Evolutionary conservation across 805 yeast species (phyloP), one percentile per base, ranked within the genome.

Genomic region (Yueomyces sp.): DNA sequence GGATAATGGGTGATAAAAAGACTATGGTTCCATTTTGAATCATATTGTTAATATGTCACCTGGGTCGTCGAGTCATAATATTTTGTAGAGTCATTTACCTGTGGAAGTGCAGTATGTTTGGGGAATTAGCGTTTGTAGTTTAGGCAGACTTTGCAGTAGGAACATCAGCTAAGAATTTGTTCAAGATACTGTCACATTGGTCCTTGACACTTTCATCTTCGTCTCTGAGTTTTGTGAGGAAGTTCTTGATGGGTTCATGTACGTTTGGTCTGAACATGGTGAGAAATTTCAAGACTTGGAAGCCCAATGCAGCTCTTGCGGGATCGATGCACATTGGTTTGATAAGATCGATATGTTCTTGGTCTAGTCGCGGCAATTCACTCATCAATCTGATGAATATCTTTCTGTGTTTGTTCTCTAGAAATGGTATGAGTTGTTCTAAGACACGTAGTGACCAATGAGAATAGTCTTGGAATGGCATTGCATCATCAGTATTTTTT

Each of bases 181-280:
- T 49, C 12, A 60, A 37, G 28, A 60, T 46, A 4, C 55, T 41
- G 9, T 59, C 49, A 40, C 62, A 54, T 40, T 58, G 62, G 11
- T 52, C 56, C 38, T 46, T 44, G 6, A 54, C 43, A 3, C 54
- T 47, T 1, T 52, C 44, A 41, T 62, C 64, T 40, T 55, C 57
- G 12, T 44, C 40, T 38, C 50, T 49, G 38, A 59, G 47, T 28
- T 46, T 41, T 26, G 52, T 49, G 36, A 62, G 47, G 19, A 69
- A 46, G 29, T 53, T 36, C 59, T 67, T 49, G 31, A 62, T 55
- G 39, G 49, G 44, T 4, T 51, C 49, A 47, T 79, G 75, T 30
- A 76, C 85, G 0, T 97, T 96, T 1, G 96, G 95, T 53, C 95
- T 74, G 60, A 85, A 84, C 90, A 86, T 83, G 44, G 88, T 76